phyloP scores from a whole-genome alignment of 768 basidiomycete species.

The Russula emetica region DNA sequence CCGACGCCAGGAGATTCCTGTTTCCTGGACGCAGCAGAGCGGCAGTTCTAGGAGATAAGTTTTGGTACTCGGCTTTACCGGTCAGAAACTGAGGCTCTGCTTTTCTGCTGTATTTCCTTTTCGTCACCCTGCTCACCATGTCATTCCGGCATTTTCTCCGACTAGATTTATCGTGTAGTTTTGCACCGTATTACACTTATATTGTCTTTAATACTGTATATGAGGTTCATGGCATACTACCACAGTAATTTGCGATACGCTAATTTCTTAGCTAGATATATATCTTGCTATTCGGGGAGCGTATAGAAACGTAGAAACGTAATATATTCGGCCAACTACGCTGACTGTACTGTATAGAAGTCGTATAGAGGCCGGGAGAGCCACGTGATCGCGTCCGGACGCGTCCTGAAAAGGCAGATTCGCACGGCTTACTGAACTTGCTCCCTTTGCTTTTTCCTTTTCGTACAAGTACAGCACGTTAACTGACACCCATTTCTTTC shows the following conservation, averaged over 20 bases:
- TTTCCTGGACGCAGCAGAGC: conserved; percentile 17
- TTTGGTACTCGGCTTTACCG: background rate
- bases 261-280: conserved; percentile 10
- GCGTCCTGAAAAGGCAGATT: conserved; percentile 29
- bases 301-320: too few species aligned
- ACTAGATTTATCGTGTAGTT: background rate
- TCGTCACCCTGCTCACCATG: background rate
- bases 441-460: conserved; percentile 17
- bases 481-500: conserved; percentile 23
- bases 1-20: conserved; percentile 19
- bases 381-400: conserved; percentile 30
- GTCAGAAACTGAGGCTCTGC: background rate
- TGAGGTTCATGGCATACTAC: background rate
- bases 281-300: background rate
- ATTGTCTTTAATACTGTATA: conserved; percentile 9
- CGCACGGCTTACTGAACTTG: conserved; percentile 24
- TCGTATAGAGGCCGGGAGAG: background rate
- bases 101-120: background rate
- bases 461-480: conserved; percentile 24
- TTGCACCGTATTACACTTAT: conserved; percentile 5
- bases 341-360: too few species aligned
- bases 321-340: too few species aligned
- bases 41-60: conserved; percentile 8
- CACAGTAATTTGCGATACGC: conserved; percentile 9
- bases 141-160: background rate